Conservation (phyloP, 129 eudicot genomes). For the Mikania micrantha region DNA sequence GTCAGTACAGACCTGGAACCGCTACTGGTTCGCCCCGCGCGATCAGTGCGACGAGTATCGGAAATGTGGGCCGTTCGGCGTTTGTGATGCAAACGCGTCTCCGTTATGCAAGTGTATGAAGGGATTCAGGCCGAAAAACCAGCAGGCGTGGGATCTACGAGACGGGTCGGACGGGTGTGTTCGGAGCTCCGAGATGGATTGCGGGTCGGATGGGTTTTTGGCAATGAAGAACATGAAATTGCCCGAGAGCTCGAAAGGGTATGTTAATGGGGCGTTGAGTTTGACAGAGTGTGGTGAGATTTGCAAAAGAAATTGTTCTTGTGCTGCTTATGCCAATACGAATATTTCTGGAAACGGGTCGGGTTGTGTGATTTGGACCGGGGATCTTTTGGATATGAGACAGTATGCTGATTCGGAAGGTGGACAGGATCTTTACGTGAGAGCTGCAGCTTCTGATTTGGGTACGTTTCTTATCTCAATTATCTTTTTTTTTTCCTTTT, state of each 20-base stretch:
- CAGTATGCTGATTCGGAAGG: slow-evolving; percentile 57
- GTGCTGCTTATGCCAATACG: slow-evolving; percentile 48
- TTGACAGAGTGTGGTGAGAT: slow-evolving; percentile 34
- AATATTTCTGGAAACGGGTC: slow-evolving; percentile 38
- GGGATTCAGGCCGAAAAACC: slow-evolving; percentile 45
- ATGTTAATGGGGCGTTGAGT: slow-evolving; percentile 35
- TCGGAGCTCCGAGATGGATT: slow-evolving; percentile 32
- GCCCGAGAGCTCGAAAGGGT: slow-evolving; percentile 42
- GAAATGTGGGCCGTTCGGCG: slow-evolving; percentile 50
- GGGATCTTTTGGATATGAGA: slow-evolving; percentile 63
- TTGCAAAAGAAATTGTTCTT: slow-evolving; percentile 52
- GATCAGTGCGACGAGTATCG: slow-evolving; percentile 52
- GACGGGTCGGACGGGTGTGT: slow-evolving; percentile 70
- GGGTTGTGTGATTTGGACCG: slow-evolving; percentile 69
- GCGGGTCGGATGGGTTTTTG: slow-evolving; percentile 49
- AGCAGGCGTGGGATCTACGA: slow-evolving; percentile 44
- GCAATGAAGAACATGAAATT: slow-evolving; percentile 49
- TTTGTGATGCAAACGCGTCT: slow-evolving; percentile 41
- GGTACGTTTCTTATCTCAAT: slow-evolving; percentile 47
- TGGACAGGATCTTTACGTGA: slow-evolving; percentile 61
- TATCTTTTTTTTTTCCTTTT: too few relatives aligned
- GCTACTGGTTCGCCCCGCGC: slow-evolving; percentile 51
- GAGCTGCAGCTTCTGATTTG: slow-evolving; percentile 53
- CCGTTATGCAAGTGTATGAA: slow-evolving; percentile 43
- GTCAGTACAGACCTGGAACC: slow-evolving; percentile 25